Conservation (phyloP, 176 grass and related monocot species). For the Zea luxurians region DNA sequence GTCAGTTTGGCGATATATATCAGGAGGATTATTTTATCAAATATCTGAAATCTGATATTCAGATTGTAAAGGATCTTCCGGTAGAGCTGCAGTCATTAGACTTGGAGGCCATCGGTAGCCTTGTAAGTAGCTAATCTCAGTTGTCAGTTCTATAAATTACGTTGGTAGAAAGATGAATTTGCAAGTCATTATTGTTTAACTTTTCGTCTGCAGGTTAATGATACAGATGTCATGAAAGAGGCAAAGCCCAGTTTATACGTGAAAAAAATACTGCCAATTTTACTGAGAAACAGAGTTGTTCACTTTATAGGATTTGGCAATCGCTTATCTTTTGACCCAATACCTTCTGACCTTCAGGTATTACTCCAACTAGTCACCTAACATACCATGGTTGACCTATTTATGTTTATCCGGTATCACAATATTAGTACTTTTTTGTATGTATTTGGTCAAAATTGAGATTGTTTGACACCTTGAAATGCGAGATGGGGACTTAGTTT, state of each 20-base stretch:
- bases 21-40: conserved; percentile 96
- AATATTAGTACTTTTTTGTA: background rate
- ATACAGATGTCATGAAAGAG: conserved; percentile 94
- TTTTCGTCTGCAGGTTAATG: conserved; percentile 69
- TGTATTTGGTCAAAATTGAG: background rate
- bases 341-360: conserved; percentile 98
- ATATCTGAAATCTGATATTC: conserved; percentile 92
- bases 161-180: conserved; percentile 4
- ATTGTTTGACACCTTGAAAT: background rate
- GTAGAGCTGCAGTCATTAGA: conserved; percentile 77
- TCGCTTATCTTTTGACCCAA: conserved; percentile 94
- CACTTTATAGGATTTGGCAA: conserved; percentile 99
- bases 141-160: background rate
- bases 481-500: background rate
- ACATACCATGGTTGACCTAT: background rate
- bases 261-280: conserved; percentile 84
- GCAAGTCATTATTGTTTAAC: conserved; percentile 20
- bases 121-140: conserved; percentile 60
- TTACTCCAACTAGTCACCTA: background rate
- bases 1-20: conserved; percentile 99
- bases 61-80: conserved; percentile 84
- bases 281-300: conserved; percentile 82
- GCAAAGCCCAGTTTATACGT: conserved; percentile 90
- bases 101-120: conserved; percentile 79
- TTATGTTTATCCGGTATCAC: background rate